Evolutionary conservation across 2,329 filamentous ascomycete species (phyloP).

Genomic region (Dactylellina drechsleri): DNA sequence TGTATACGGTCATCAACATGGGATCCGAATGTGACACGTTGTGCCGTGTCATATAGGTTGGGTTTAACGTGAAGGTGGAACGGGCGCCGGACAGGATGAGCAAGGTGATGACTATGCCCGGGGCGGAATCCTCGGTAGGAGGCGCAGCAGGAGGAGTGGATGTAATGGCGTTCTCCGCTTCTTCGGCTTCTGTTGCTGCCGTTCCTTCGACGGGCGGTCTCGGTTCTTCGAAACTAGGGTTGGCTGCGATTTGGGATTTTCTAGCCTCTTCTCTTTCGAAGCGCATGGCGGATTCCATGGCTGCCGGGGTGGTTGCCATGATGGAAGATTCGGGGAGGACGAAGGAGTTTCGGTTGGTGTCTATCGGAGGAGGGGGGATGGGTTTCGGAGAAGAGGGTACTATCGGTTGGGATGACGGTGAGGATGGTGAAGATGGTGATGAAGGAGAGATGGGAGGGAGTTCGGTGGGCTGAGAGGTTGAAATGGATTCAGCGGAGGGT

Average conservation of each 20-base stretch:
- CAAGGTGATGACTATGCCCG: conserved; percentile 49
- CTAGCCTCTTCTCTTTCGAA: conserved; percentile 44
- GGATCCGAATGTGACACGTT: conserved; percentile 56
- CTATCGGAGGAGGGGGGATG: conserved; percentile 30
- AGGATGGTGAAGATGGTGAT: conserved; percentile 20
- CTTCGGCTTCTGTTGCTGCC: conserved; percentile 1
- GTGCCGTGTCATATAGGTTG: conserved; percentile 56
- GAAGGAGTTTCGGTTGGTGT: conserved; percentile 28
- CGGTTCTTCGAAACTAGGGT: neutral
- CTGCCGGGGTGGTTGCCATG: conserved; percentile 44
- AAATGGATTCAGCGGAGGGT: neutral
- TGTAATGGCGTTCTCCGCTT: conserved; percentile 28
- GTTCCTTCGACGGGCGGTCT: neutral
- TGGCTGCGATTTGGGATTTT: conserved; percentile 17
- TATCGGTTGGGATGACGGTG: conserved; percentile 42
- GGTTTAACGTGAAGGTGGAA: conserved; percentile 57
- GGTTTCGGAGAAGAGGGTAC: conserved; percentile 54
- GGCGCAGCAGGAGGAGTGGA: conserved; percentile 12
- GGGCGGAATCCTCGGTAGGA: conserved; percentile 49
- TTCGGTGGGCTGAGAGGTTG: conserved; percentile 18
- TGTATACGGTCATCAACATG: conserved; percentile 58
- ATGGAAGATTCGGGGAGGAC: conserved; percentile 39
- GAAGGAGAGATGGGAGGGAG: conserved; percentile 5
- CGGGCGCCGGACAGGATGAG: conserved; percentile 57
- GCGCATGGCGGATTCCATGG: conserved; percentile 52